Conservation (phyloP, 371 early-diverging fungal species). For the Mucor velutinosus region DNA sequence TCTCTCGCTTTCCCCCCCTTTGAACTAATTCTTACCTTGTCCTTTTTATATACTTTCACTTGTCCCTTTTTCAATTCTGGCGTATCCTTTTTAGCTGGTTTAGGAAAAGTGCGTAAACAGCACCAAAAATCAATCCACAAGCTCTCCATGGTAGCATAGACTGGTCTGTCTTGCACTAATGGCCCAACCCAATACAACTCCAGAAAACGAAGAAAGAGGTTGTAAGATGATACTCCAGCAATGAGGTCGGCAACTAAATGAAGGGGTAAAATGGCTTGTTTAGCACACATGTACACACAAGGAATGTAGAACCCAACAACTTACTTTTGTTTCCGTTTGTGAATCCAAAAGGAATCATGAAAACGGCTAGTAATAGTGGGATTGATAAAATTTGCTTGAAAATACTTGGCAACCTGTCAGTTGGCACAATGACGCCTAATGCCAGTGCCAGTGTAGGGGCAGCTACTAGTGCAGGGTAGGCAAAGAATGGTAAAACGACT, state of each 20-base stretch:
- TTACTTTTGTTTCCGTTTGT: conserved; percentile 28
- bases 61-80: conserved; percentile 24
- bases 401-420: conserved; percentile 14
- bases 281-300: background rate
- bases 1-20: too few relatives aligned
- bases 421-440: conserved; percentile 20
- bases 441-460: conserved; percentile 21
- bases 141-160: conserved; percentile 24
- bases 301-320: background rate
- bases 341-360: conserved; percentile 32
- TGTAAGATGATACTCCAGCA: conserved; percentile 19
- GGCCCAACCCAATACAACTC: conserved; percentile 41
- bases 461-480: background rate
- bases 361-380: conserved; percentile 29
- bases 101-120: conserved; percentile 40
- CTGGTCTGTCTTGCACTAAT: conserved; percentile 28
- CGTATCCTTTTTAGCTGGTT: conserved; percentile 21
- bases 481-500: conserved; percentile 3
- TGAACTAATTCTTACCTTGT: conserved; percentile 31
- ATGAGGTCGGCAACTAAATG: conserved; percentile 30
- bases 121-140: conserved; percentile 41
- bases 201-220: conserved; percentile 32
- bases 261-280: background rate
- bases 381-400: conserved; percentile 37
- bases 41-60: conserved; percentile 27